These are phyloP conservation scores for Suzukiozyma palmioleophila DNA, from an alignment of 1,139 yeast genomes.

Conservation along the genomic window DNA sequence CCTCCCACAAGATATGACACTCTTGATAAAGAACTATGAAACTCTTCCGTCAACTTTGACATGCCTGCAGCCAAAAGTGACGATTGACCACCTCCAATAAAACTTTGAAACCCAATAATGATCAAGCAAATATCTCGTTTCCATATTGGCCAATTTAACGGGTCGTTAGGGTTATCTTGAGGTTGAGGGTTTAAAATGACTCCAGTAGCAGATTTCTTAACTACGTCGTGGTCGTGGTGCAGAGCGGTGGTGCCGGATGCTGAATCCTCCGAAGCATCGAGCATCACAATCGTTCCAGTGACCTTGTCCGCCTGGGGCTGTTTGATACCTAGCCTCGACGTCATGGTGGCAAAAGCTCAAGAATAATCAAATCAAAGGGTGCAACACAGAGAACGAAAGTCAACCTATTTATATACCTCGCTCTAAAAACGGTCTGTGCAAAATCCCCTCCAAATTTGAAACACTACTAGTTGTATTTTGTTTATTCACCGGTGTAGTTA, in stretches of 20 bases:
- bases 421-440: too few species aligned
- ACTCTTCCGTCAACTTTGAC: constrained; percentile 37
- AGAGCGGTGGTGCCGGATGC: constrained; percentile 7
- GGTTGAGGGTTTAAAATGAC: constrained; percentile 71
- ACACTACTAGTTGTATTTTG: too few species aligned
- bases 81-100: constrained; percentile 61
- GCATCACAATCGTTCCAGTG: constrained; percentile 45
- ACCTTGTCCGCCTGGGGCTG: constrained; percentile 39
- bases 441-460: too few species aligned
- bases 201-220: constrained; percentile 47
- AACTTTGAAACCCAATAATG: constrained; percentile 55
- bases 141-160: constrained; percentile 69
- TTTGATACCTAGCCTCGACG: constrained; percentile 29
- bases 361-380: not conserved
- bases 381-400: not conserved
- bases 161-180: constrained; percentile 71
- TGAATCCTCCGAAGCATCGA: constrained; percentile 20
- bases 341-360: not conserved
- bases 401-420: not conserved
- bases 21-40: constrained; percentile 36
- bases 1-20: constrained; percentile 57
- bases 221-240: constrained; percentile 9
- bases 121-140: constrained; percentile 50
- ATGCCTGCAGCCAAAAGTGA: constrained; percentile 60
- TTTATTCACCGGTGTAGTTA: too few species aligned